These are phyloP conservation scores for Sclerotiophoma versabilis DNA, from an alignment of 2,329 filamentous ascomycete species.

Conservation along the genomic window DNA sequence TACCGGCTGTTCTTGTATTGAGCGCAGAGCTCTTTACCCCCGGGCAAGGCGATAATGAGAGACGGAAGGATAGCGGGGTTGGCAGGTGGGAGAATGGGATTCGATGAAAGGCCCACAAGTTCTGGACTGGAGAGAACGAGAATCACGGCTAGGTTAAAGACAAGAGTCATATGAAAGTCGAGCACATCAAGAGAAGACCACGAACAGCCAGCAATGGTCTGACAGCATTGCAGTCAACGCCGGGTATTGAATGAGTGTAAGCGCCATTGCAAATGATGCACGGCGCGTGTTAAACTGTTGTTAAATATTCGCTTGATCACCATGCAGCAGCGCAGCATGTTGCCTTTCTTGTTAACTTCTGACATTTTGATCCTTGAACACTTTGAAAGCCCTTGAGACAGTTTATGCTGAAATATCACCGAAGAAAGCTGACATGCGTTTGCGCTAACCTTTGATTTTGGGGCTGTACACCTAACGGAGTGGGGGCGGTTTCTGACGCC, in stretches of 20 bases:
- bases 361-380: not conserved
- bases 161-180: too few species aligned
- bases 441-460: constrained; percentile 1
- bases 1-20: constrained; percentile 45
- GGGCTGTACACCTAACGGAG: constrained; percentile 6
- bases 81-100: constrained; percentile 39
- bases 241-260: too few species aligned
- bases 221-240: too few species aligned
- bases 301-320: too few species aligned
- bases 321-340: too few species aligned
- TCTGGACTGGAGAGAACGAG: not conserved
- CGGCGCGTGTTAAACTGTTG: too few species aligned
- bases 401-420: not conserved
- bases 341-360: too few species aligned
- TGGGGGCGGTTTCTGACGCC: not conserved
- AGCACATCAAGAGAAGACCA: too few species aligned
- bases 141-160: not conserved
- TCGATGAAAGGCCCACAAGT: constrained; percentile 12
- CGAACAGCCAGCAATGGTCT: too few species aligned
- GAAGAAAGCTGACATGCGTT: not conserved
- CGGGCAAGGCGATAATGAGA: constrained; percentile 15
- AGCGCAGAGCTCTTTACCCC: constrained; percentile 48
- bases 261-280: too few species aligned
- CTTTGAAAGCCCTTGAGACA: not conserved
- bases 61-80: constrained; percentile 25